Percentiles rank a stretch among this genome's conserved stretches.
Evolutionary conservation across 768 basidiomycete species (phyloP).

Genomic region (Leccinum olivaceopallidum): DNA sequence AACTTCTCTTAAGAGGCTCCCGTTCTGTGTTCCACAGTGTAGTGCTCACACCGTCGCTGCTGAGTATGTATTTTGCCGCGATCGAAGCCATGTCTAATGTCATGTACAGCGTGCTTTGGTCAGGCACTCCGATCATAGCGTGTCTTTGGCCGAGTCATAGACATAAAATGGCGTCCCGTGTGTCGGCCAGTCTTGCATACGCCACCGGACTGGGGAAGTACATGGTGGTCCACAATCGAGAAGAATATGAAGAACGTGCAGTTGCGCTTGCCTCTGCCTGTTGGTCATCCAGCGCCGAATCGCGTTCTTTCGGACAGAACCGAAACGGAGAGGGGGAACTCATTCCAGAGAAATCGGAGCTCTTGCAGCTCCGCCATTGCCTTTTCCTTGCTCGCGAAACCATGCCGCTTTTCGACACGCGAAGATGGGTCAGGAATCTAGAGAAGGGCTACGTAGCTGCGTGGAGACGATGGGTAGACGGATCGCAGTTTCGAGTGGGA

Average conservation of each 20-base stretch:
- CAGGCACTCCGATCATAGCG: conserved; percentile 52
- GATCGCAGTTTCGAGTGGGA: conserved; percentile 35
- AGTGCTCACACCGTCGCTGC: conserved; percentile 54
- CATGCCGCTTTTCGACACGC: conserved; percentile 50
- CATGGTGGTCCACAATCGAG: conserved; percentile 45
- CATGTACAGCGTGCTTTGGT: conserved; percentile 45
- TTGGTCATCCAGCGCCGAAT: conserved; percentile 16
- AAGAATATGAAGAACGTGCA: conserved; percentile 48
- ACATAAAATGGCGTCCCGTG: conserved; percentile 52
- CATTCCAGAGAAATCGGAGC: conserved; percentile 29
- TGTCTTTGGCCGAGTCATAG: conserved; percentile 42
- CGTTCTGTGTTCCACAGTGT: conserved; percentile 34
- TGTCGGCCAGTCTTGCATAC: conserved; percentile 47
- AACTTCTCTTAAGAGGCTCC: not conserved
- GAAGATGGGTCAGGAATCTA: conserved; percentile 46
- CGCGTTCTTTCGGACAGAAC: not conserved
- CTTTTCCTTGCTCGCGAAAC: conserved; percentile 43
- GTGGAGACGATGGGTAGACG: conserved; percentile 51
- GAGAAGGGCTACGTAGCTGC: conserved; percentile 45
- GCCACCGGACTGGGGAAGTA: conserved; percentile 49
- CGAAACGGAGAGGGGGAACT: not conserved
- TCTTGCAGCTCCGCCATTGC: conserved; percentile 40
- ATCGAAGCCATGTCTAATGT: conserved; percentile 3
- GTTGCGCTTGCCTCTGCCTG: conserved; percentile 39
- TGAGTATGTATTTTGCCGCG: conserved; percentile 37